Evolutionary conservation across 805 yeast species (phyloP).

Genomic region (Teunomyces pallodes): DNA sequence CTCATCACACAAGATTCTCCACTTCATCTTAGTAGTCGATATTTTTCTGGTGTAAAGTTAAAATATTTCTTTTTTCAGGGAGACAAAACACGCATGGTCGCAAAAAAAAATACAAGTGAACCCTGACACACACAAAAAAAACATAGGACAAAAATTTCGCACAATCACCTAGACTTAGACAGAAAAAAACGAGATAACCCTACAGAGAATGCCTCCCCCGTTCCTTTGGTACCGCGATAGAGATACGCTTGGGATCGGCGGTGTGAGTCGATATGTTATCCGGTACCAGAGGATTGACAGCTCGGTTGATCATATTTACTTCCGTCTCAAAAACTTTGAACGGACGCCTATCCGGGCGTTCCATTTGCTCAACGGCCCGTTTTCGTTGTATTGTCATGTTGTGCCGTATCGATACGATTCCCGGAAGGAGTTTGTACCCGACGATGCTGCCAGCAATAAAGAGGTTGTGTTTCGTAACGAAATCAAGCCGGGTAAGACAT

Average conservation of each 20-base stretch:
- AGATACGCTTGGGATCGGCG: slow-evolving; percentile 35
- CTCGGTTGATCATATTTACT: slow-evolving; percentile 19
- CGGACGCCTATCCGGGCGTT: slow-evolving; percentile 36
- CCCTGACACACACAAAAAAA: not conserved
- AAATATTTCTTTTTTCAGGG: too few relatives aligned
- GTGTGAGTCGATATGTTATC: slow-evolving; percentile 33
- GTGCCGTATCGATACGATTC: slow-evolving; percentile 36
- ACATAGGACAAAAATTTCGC: too few relatives aligned
- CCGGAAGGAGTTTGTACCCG: slow-evolving; percentile 21
- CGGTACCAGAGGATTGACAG: slow-evolving; percentile 15
- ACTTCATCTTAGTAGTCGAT: too few relatives aligned
- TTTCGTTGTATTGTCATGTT: slow-evolving; percentile 43
- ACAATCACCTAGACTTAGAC: too few relatives aligned
- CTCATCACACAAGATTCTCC: too few relatives aligned
- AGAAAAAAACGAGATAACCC: not conserved
- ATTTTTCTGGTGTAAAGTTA: too few relatives aligned
- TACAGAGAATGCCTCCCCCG: slow-evolving; percentile 2
- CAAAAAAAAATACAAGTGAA: not conserved
- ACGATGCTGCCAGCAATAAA: slow-evolving; percentile 15
- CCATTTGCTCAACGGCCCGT: slow-evolving; percentile 43
- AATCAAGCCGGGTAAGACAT: slow-evolving; percentile 70
- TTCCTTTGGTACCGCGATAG: slow-evolving; percentile 23
- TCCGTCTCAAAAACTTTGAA: slow-evolving; percentile 41
- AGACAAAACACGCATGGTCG: too few relatives aligned
- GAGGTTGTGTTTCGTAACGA: slow-evolving; percentile 39